These are phyloP conservation scores for Medicago ruthenica DNA, from an alignment of 306 rosid species.

Conservation along the genomic window DNA sequence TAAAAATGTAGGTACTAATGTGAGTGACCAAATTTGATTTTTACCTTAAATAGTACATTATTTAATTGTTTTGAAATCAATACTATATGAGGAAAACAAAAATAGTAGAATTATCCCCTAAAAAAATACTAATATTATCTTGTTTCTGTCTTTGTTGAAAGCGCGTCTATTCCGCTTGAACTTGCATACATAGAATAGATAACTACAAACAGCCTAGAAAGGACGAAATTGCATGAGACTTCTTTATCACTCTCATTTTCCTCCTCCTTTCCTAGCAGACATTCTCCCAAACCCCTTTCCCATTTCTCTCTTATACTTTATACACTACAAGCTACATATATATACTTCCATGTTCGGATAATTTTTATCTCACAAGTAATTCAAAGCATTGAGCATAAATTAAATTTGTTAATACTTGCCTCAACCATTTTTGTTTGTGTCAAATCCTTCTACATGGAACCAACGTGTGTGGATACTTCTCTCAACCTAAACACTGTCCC, in stretches of 20 bases:
- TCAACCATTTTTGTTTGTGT: not conserved
- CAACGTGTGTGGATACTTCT: constrained; percentile 55
- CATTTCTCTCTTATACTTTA: not conserved
- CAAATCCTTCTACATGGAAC: constrained; percentile 41
- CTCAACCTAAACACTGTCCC: constrained; percentile 67
- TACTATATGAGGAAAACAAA: not conserved
- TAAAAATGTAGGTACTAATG: no score
- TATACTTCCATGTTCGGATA: constrained; percentile 3
- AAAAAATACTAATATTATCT: not conserved
- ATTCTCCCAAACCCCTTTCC: constrained; percentile 28
- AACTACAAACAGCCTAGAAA: not conserved
- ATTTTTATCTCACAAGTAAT: constrained; percentile 10
- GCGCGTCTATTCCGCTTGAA: constrained; percentile 24
- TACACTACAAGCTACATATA: not conserved
- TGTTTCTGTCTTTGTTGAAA: not conserved
- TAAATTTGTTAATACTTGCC: not conserved
- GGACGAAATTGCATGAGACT: constrained; percentile 32
- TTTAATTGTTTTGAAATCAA: no score
- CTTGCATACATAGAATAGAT: not conserved
- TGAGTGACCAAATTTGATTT: no score
- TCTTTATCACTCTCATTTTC: constrained; percentile 48
- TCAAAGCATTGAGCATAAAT: not conserved
- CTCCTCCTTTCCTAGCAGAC: constrained; percentile 45
- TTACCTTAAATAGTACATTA: no score
- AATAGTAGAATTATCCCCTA: not conserved